phyloP scores from a whole-genome alignment of 805 yeast genomes.

The Millerozyma miso region DNA sequence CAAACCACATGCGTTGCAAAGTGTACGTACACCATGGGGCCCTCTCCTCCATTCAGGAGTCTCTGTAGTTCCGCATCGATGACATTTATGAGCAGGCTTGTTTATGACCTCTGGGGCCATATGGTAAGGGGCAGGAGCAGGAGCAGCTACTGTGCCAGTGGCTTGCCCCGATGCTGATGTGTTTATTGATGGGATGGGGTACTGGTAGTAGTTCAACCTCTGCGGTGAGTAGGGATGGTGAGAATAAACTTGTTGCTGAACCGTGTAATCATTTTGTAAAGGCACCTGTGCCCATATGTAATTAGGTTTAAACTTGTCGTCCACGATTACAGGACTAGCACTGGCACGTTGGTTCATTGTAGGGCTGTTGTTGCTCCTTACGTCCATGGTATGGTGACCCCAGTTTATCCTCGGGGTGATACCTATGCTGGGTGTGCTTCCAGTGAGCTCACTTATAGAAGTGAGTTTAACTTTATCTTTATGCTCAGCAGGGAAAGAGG shows the following conservation, averaged over 20 bases:
- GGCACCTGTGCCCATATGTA: conserved; percentile 1
- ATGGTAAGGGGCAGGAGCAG: neutral
- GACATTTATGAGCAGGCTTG: conserved; percentile 34
- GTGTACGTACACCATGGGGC: conserved; percentile 42
- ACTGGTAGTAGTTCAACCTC: neutral
- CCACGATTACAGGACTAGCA: neutral
- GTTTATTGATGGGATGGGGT: conserved; percentile 2
- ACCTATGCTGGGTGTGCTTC: neutral
- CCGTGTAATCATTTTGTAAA: neutral
- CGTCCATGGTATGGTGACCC: neutral
- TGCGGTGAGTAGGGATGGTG: neutral
- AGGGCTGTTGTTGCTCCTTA: neutral
- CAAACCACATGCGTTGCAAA: conserved; percentile 42
- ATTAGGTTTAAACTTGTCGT: neutral
- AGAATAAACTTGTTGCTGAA: neutral
- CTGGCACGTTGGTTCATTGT: neutral
- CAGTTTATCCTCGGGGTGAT: neutral
- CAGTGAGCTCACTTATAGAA: conserved; percentile 23
- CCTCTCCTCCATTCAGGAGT: conserved; percentile 45
- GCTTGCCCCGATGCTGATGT: neutral
- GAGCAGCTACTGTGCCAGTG: conserved; percentile 12
- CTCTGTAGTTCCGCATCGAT: conserved; percentile 43
- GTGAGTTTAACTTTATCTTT: conserved; percentile 20
- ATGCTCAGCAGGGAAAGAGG: neutral
- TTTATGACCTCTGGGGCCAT: conserved; percentile 28